Conservation (phyloP, 148 eudicot genomes). For the Fallopia convolvulus region DNA sequence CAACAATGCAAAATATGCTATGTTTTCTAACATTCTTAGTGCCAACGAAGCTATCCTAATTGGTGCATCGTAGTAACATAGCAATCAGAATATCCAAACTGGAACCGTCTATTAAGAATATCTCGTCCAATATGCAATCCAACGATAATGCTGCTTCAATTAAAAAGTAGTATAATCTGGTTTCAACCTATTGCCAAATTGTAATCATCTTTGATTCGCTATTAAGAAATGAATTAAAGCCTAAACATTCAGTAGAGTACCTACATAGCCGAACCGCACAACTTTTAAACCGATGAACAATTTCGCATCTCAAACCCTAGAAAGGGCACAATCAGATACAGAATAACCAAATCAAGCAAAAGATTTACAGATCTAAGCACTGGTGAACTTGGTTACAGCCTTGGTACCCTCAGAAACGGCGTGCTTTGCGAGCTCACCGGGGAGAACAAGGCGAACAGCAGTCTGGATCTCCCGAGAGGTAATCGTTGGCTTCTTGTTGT, state of each 20-base stretch:
- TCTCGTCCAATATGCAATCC: too few relatives aligned
- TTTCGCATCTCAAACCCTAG: not conserved
- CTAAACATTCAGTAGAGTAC: not conserved
- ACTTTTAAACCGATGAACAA: not conserved
- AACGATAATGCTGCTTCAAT: too few relatives aligned
- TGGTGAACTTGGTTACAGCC: constrained; percentile 16
- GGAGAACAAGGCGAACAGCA: constrained; percentile 14
- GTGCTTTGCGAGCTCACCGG: constrained; percentile 16
- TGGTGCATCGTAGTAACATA: too few relatives aligned
- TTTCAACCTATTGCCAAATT: not conserved
- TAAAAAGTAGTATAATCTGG: too few relatives aligned
- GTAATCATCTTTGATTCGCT: not conserved
- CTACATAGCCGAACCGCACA: not conserved
- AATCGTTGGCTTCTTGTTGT: constrained; percentile 14
- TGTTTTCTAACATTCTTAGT: too few relatives aligned
- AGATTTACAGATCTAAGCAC: not conserved
- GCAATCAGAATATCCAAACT: too few relatives aligned
- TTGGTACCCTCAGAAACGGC: constrained; percentile 17
- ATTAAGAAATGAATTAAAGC: not conserved
- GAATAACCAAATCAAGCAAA: not conserved
- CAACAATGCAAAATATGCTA: too few relatives aligned
- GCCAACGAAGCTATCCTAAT: too few relatives aligned
- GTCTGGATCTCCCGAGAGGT: constrained; percentile 17
- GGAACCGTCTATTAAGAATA: too few relatives aligned
- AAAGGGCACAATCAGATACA: not conserved